Evolutionary conservation across 805 yeast genomes (phyloP).

Genomic region (Starmerella scarabaei): DNA sequence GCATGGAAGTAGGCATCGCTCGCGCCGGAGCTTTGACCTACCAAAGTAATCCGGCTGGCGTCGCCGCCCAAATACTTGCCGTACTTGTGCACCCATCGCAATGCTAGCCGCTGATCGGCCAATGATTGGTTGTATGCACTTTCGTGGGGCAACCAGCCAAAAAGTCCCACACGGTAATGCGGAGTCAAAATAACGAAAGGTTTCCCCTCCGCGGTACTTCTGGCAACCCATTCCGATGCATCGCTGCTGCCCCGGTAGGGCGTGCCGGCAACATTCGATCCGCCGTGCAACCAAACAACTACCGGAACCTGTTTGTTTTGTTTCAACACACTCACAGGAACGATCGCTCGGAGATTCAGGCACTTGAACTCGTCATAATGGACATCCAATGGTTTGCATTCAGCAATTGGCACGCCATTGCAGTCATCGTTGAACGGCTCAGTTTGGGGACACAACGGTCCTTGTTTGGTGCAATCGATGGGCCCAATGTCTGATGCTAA

Average conservation of each 20-base stretch:
- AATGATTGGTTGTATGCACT: slow-evolving; percentile 31
- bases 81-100: slow-evolving; percentile 35
- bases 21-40: slow-evolving; percentile 40
- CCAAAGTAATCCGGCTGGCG: slow-evolving; percentile 31
- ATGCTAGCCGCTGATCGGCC: slow-evolving; percentile 37
- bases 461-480: slow-evolving; percentile 15
- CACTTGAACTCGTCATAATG: slow-evolving; percentile 25
- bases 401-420: slow-evolving; percentile 10
- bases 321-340: slow-evolving; percentile 2
- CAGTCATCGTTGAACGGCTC: slow-evolving; percentile 17
- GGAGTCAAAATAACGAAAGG: slow-evolving; percentile 29
- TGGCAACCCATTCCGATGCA: slow-evolving; percentile 22
- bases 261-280: slow-evolving; percentile 29
- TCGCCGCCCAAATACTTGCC: slow-evolving; percentile 39
- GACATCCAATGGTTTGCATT: slow-evolving; percentile 16
- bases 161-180: slow-evolving; percentile 30
- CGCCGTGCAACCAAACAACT: slow-evolving; percentile 32
- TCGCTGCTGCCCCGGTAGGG: slow-evolving; percentile 23
- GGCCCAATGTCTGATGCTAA: slow-evolving; percentile 1
- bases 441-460: slow-evolving; percentile 18
- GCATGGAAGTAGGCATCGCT: slow-evolving; percentile 28
- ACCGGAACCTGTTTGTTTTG: slow-evolving; percentile 25
- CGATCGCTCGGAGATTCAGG: slow-evolving; percentile 24
- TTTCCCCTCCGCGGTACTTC: slow-evolving; percentile 15
- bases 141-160: slow-evolving; percentile 32